Percentiles rank a stretch among this genome's conserved stretches.
Evolutionary conservation across 164 flowering plant species (phyloP).

Genomic region (Vitis riparia): DNA sequence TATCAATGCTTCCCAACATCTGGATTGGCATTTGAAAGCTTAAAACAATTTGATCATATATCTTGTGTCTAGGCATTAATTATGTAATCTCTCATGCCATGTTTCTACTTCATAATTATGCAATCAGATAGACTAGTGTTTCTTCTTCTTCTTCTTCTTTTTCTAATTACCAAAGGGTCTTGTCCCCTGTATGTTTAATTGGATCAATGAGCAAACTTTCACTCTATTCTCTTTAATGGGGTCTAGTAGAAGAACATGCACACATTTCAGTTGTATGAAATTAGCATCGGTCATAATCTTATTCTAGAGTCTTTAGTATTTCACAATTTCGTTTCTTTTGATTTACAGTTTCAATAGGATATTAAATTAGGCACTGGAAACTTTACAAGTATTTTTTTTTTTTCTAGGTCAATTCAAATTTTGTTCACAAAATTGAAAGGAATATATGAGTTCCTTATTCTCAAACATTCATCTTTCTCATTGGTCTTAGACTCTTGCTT

Average conservation of each 20-base stretch:
- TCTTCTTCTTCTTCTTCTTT: too few species aligned
- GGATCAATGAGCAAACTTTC: background rate
- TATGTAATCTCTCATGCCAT: too few species aligned
- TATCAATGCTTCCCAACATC: background rate
- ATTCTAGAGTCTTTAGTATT: background rate
- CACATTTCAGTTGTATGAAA: background rate
- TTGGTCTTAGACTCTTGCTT: background rate
- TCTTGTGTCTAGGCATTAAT: too few species aligned
- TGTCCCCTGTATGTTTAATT: background rate
- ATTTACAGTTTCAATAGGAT: background rate
- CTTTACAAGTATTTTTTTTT: background rate
- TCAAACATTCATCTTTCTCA: background rate
- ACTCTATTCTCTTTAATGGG: background rate
- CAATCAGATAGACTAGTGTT: too few species aligned
- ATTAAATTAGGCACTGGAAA: background rate
- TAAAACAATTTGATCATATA: background rate
- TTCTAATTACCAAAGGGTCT: too few species aligned
- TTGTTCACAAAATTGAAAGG: background rate
- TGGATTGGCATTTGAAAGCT: background rate
- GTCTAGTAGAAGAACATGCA: background rate
- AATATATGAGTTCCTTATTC: background rate
- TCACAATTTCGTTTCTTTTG: background rate
- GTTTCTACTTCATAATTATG: too few species aligned
- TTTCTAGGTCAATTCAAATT: background rate
- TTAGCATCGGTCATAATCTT: background rate